Evolutionary conservation across 345 rosid species (phyloP), one percentile per base, ranked within the genome.

Genomic region (Salix exigua): DNA sequence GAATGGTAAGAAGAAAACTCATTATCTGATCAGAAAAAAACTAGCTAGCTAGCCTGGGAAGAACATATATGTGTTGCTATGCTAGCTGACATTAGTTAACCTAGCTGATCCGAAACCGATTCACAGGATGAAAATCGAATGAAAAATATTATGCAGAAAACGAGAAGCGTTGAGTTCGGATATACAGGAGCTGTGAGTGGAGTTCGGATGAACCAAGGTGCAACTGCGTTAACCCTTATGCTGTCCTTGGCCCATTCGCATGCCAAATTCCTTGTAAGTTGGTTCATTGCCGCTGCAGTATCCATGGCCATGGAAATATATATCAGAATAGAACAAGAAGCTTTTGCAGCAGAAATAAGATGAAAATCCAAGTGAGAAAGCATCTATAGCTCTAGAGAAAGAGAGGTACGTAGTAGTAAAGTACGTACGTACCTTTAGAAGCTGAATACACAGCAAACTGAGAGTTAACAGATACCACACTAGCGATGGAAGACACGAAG

Each of bases 221-320:
- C 69, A 2, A 66, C 42, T 17, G 46, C 37, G 46, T 66, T 66
- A 35, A 66, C 69, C 69, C 69, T 66, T 19, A 66, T 66, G n/a
- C 19, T 66, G 69, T 66, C 69, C 40, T 66, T 35, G 0, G 69
- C 69, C 69, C 69, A 66, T 11, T 66, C 69, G 23, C 69, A 66
- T 0, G 69, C 69, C 69, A 66, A 66, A 35, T 66, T 66, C 69
- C 40, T 66, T 33, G 69, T 37, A 9, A 66, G 69, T 35, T 66
- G 69, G 69, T 35, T 66, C 69, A 66, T 66, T 66, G 26, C 69
- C 7, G 26, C 69, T 66, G 69, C 44, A 66, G 18, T 31, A 12
- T 30, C 3, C 8, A 30, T 30, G 30, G 37, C 7, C 37, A 33
- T 33, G 37, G 6, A 33, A 33, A 33, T 33, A 33, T 33, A 33